Percentiles rank a stretch among this genome's conserved stretches.
Evolutionary conservation across 768 basidiomycete genomes (phyloP).

Genomic region (Suillus placidus): DNA sequence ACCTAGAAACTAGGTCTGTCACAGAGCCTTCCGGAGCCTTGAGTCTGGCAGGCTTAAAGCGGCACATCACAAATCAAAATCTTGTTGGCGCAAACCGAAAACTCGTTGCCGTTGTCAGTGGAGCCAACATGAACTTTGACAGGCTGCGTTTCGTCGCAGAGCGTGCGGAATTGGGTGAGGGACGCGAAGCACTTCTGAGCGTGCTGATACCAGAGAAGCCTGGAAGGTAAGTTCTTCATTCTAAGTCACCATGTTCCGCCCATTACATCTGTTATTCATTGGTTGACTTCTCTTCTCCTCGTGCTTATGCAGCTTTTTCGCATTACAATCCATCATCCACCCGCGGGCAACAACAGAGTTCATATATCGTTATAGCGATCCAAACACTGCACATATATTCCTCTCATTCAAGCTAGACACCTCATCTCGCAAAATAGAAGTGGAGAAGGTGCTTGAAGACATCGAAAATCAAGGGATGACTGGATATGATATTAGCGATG

Average conservation of each 20-base stretch:
- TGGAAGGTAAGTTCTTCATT: slow-evolving; percentile 65
- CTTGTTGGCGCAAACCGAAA: slow-evolving; percentile 82
- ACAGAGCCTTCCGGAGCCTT: slow-evolving; percentile 97
- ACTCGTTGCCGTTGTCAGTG: slow-evolving; percentile 91
- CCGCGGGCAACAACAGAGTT: slow-evolving; percentile 96
- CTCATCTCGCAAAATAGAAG: slow-evolving; percentile 56
- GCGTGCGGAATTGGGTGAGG: slow-evolving; percentile 95
- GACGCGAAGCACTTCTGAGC: slow-evolving; percentile 88
- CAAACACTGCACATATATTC: slow-evolving; percentile 80
- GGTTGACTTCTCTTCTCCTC: slow-evolving; percentile 2
- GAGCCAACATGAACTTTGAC: slow-evolving; percentile 99
- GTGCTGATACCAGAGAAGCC: slow-evolving; percentile 94
- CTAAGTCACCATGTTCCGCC: background rate
- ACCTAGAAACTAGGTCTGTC: slow-evolving; percentile 83
- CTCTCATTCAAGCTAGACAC: slow-evolving; percentile 85
- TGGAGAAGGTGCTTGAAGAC: slow-evolving; percentile 59
- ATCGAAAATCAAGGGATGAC: slow-evolving; percentile 76
- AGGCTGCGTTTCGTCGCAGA: slow-evolving; percentile 97
- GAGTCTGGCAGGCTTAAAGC: slow-evolving; percentile 89
- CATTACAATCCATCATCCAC: slow-evolving; percentile 83
- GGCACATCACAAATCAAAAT: slow-evolving; percentile 78
- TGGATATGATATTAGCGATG: slow-evolving; percentile 87
- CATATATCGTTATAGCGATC: slow-evolving; percentile 84
- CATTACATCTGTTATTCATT: slow-evolving; percentile 5
- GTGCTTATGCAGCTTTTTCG: slow-evolving; percentile 67